Evolutionary conservation across 768 basidiomycete genomes (phyloP).

Genomic region (Cubamyces sp.): DNA sequence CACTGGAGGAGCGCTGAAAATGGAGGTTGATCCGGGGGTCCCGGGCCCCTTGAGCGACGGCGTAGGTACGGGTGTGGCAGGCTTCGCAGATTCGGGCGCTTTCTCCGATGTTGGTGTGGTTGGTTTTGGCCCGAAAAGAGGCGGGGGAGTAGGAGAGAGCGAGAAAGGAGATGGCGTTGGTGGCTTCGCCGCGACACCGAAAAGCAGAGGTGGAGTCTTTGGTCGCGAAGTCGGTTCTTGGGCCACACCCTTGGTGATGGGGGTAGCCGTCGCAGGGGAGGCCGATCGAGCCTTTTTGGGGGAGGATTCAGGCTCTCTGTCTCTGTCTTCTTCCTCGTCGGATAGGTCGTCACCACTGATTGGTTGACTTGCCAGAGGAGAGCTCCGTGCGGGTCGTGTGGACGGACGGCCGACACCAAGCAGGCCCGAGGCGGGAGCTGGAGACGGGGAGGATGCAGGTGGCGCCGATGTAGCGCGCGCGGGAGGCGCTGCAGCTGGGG

Average conservation of each 20-base stretch:
- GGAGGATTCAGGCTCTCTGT: background rate
- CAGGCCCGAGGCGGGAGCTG: constrained; percentile 36
- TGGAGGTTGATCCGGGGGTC: background rate
- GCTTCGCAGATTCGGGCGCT: background rate
- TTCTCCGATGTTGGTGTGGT: background rate
- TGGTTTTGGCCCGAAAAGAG: background rate
- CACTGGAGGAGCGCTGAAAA: constrained; percentile 15
- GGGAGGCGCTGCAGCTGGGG: constrained; percentile 45
- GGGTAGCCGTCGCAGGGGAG: constrained; percentile 7
- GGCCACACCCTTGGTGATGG: background rate
- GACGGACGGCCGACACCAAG: constrained; percentile 60
- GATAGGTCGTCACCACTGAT: constrained; percentile 50
- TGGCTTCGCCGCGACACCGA: constrained; percentile 13
- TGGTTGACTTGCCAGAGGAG: constrained; percentile 65
- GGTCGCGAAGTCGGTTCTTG: constrained; percentile 41
- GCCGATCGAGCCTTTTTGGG: constrained; percentile 13
- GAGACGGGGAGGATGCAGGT: constrained; percentile 37
- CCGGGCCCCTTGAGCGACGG: constrained; percentile 9
- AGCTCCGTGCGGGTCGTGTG: constrained; percentile 73
- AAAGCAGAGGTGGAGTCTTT: constrained; percentile 52
- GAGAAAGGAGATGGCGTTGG: constrained; percentile 17
- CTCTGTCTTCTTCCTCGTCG: constrained; percentile 34
- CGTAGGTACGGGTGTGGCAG: background rate
- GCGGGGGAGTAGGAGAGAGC: background rate
- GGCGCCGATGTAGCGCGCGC: constrained; percentile 37